Conservation (phyloP, 2,329 filamentous ascomycete genomes). For the Emericellopsis cladophorae region DNA sequence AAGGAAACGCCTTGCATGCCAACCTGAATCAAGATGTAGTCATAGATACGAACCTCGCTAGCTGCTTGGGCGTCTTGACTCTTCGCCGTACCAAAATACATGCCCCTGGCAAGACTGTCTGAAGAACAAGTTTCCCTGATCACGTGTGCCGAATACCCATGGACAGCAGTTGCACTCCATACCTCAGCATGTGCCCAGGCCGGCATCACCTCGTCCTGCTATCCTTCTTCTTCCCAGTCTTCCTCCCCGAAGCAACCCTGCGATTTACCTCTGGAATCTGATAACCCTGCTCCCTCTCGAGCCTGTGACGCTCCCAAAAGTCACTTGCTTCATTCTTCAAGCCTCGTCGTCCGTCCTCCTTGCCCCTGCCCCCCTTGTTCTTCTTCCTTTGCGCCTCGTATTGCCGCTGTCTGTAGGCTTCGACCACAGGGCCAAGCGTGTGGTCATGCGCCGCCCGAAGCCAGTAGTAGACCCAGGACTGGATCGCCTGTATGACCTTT, state of each 20-base stretch:
- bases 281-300: slow-evolving; percentile 25
- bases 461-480: not conserved
- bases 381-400: not conserved
- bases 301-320: slow-evolving; percentile 25
- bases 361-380: slow-evolving; percentile 3
- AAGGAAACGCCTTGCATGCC: too few species aligned
- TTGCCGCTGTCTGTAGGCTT: not conserved
- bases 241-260: not conserved
- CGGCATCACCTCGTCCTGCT: not conserved
- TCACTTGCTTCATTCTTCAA: slow-evolving; percentile 21
- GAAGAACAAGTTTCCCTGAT: not conserved
- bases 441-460: not conserved
- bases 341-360: slow-evolving; percentile 5
- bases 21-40: too few species aligned
- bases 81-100: too few species aligned
- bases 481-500: slow-evolving; percentile 10
- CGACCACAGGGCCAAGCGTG: not conserved
- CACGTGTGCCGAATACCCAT: not conserved
- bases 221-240: slow-evolving; percentile 2
- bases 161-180: too few species aligned
- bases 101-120: too few species aligned
- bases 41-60: too few species aligned
- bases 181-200: too few species aligned
- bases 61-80: too few species aligned
- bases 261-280: slow-evolving; percentile 23